phyloP scores from a whole-genome alignment of 352 stramenopile genomes.

The Blastocystis sp. region DNA sequence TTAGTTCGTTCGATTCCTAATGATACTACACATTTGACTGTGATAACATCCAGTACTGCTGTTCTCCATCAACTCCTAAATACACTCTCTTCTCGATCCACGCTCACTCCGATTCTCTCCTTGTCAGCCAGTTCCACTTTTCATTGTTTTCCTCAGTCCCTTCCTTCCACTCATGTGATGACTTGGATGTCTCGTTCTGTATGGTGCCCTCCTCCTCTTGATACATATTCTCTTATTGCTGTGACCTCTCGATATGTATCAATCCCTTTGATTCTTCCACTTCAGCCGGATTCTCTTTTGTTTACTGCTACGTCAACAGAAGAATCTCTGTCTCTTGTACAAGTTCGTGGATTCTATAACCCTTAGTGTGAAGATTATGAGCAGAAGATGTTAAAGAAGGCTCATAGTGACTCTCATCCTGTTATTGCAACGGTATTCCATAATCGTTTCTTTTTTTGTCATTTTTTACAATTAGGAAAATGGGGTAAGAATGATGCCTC shows the following conservation, averaged over 20 bases:
- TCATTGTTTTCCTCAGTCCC: not conserved
- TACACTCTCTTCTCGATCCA: not conserved
- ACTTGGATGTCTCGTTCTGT: not conserved
- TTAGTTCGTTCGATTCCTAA: no score
- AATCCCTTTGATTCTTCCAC: constrained; percentile 66
- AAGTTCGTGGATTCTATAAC: not conserved
- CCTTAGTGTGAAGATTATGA: not conserved
- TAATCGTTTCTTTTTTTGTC: not conserved
- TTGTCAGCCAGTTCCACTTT: not conserved
- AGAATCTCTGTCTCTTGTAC: not conserved
- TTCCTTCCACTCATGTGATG: not conserved
- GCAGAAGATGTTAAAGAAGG: constrained; percentile 41
- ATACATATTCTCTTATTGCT: constrained; percentile 66
- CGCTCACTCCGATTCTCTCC: not conserved
- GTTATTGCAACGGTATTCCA: not conserved
- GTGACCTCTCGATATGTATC: constrained; percentile 67
- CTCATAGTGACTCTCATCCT: not conserved
- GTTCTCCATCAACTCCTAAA: not conserved
- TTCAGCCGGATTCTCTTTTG: not conserved
- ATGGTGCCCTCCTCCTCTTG: constrained; percentile 13
- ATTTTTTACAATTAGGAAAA: not conserved
- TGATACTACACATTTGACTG: not conserved
- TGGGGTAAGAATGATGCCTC: not conserved
- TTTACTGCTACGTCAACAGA: not conserved
- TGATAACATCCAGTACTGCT: not conserved